Evolutionary conservation across 352 stramenopile species (phyloP), one percentile per base, ranked within the genome.

Genomic region (Pythium biforme): DNA sequence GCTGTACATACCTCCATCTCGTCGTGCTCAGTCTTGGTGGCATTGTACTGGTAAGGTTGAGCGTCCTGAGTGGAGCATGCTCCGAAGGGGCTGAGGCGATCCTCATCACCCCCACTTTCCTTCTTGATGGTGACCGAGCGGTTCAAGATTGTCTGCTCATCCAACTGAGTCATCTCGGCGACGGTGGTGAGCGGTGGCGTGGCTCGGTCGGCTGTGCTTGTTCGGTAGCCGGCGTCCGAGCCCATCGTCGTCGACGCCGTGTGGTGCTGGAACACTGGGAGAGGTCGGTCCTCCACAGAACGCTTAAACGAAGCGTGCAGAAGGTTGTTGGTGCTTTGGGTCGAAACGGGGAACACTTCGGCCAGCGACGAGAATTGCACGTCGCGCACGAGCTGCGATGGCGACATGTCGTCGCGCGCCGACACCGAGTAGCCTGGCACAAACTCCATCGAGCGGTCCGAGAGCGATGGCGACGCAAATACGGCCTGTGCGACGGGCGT

Each of bases 1-100:
- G 11, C 26, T 23, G 22, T 17, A 59, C 73, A 22, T 59, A 92
- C 82, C 77, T 90, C 80, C 78, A 92, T 89, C 54, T 92, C 82
- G 51, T 86, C 81, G 34, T 80, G 62, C 68, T 91, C 82, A 43
- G 72, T 74, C 51, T 89, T 85, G 10, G 72, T 86, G 23, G 76
- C 72, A 17, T 74, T 63, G 63, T 89, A 88, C 47, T 72, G 53
- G 64, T 91, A 91, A 22, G 75, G 60, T 33, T 85, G 68, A 19
- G 49, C 62, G 31, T 62, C 67, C 39, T 83, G 72, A 29, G 58
- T 54, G 39, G 70, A 48, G 49, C 68, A 73, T 20, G 55, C 74
- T 57, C 41, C 68, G 55, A 67, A 73, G 41, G 47, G 76, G 40
- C 55, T 87, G 61, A 58, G 68, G 22, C 72, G 70, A 53, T 81